Base-by-base conservation (phyloP, 139 green algal genomes). In the Microglena sp. region DNA sequence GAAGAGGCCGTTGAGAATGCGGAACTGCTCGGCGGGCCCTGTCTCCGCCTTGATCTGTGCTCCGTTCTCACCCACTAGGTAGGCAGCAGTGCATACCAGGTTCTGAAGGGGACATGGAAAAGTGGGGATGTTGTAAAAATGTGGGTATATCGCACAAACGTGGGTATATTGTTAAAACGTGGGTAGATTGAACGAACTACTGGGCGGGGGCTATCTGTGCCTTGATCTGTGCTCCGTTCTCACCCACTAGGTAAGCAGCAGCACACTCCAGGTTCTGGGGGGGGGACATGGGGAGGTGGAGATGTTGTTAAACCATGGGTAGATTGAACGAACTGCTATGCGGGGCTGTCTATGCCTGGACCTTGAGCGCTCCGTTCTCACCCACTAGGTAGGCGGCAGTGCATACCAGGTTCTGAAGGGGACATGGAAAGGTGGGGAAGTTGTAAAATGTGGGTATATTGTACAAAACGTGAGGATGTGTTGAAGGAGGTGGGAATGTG, bases 21-120 rank as follows among this genome's bases (percentile, higher is more conserved):
- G 50, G 70, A 93, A 96, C 62, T 92, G 77, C 36, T 93, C 88
- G 61, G 68, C 18, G 34, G 73, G 62, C 5, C 60, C 67, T 31
- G 83, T 70, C 46, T 78, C 61, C 4, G 33, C n/a, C 11, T 53
- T 31, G 62, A 96, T 67, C 32, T 84, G 68, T n/a, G 73, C 71
- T 2, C 90, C 87, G 62, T 90, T 94, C 77, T 98, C 92, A 15
- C 92, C 92, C 61, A 98, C 68, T 11, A 96, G 45, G 71, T 92
- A 97, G 22, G 74, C 88, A 0, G 80, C 87, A 18, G 76, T 80
- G 65, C 75, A 83, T 15, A 95, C 65, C 33, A 94, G 72, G 5
- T 77, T 69, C 69, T 81, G 54, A 0, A n/a, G 27, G n/a, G n/a
- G n/a, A n/a, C n/a, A n/a, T n/a, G n/a, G n/a, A n/a, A n/a, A n/a